phyloP scores from a whole-genome alignment of 2,329 filamentous ascomycete genomes.

The Rhinocladiella mackenziei region DNA sequence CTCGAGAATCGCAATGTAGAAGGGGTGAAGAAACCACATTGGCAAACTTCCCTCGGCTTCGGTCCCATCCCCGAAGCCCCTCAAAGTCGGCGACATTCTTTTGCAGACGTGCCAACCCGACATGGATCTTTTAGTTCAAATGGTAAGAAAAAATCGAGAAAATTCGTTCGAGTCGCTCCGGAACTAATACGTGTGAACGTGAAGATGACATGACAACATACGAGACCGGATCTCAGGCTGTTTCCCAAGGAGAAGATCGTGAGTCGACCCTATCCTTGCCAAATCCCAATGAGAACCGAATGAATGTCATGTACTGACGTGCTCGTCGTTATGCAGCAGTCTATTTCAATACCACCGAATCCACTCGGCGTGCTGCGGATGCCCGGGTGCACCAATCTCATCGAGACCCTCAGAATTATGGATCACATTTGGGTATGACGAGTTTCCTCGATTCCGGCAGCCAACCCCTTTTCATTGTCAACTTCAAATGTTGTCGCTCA shows the following conservation, averaged over 20 bases:
- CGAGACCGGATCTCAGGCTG: constrained; percentile 36
- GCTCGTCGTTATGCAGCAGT: constrained; percentile 40
- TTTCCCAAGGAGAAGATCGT: constrained; percentile 41
- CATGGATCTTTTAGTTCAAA: constrained; percentile 43
- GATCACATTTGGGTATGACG: constrained; percentile 26
- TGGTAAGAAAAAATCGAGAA: constrained; percentile 31
- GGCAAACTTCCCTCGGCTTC: constrained; percentile 50
- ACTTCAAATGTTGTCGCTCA: constrained; percentile 93
- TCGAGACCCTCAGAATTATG: constrained; percentile 21
- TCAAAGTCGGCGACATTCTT: constrained; percentile 50
- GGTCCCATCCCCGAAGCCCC: constrained; percentile 44
- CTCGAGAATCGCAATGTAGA: constrained; percentile 45
- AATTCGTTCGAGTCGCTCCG: constrained; percentile 3
- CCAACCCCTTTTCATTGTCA: constrained; percentile 78
- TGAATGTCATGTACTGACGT: constrained; percentile 40
- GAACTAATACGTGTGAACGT: constrained; percentile 30
- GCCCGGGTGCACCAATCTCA: constrained; percentile 36
- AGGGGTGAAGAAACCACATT: constrained; percentile 46
- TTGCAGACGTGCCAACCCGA: constrained; percentile 49
- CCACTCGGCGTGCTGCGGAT: constrained; percentile 37
- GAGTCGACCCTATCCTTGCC: constrained; percentile 37
- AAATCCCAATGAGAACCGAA: constrained; percentile 31
- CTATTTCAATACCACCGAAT: constrained; percentile 40
- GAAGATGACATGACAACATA: constrained; percentile 39
- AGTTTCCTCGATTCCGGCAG: constrained; percentile 45